A percentile compares a stretch with the other conserved stretches of the same genome.
Conservation (phyloP, 139 green algal genomes). For the Coelastrella sp. region DNA sequence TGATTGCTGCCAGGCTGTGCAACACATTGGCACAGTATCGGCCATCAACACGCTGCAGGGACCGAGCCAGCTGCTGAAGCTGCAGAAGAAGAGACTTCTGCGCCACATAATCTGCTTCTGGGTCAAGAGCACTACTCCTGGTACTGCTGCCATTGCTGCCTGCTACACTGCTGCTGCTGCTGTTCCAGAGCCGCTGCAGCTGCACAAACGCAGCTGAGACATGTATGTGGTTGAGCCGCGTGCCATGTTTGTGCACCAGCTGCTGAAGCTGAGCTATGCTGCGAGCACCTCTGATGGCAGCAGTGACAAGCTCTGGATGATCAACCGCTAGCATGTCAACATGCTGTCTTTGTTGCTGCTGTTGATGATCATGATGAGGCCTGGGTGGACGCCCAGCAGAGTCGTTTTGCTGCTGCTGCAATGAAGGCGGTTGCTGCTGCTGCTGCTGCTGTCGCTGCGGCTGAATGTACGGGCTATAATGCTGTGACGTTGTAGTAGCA, state of each 20-base stretch:
- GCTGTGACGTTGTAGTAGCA: not conserved
- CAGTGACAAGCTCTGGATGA: not conserved
- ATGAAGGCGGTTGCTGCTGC: not conserved
- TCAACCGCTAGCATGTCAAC: not conserved
- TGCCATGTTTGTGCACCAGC: not conserved
- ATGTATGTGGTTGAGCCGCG: constrained; percentile 32
- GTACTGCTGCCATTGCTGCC: constrained; percentile 1
- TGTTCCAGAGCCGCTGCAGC: constrained; percentile 37
- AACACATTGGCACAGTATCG: constrained; percentile 33
- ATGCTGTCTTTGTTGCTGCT: constrained; percentile 1
- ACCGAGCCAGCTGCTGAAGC: not conserved
- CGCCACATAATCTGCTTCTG: too few species aligned
- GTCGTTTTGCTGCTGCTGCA: not conserved
- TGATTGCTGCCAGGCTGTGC: constrained; percentile 5
- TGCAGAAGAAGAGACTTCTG: constrained; percentile 36
- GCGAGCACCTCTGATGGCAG: not conserved
- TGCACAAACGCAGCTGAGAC: constrained; percentile 14
- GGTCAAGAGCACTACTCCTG: too few species aligned
- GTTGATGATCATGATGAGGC: not conserved
- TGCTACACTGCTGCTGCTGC: not conserved
- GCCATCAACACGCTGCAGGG: not conserved
- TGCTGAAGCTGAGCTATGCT: constrained; percentile 21
- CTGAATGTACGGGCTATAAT: too few species aligned
- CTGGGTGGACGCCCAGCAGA: not conserved
- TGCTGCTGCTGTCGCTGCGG: not conserved